These are phyloP conservation scores for Hypoxylon sp. DNA, from an alignment of 2,329 filamentous ascomycete genomes.

Conservation along the genomic window DNA sequence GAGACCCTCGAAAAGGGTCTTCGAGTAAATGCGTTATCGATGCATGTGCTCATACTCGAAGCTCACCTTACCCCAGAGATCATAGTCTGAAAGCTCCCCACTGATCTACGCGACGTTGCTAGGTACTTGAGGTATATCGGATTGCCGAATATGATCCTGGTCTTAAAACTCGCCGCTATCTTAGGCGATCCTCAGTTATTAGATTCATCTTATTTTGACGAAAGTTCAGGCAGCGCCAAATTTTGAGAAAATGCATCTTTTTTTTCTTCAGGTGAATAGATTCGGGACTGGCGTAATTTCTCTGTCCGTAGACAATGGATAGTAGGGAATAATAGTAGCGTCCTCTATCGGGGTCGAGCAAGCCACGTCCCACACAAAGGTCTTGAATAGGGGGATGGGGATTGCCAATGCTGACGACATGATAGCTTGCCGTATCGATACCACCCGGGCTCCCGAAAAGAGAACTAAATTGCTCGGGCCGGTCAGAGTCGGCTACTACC, in stretches of 20 bases:
- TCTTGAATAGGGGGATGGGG: constrained; percentile 9
- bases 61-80: constrained; percentile 25
- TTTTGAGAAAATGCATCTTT: too few relatives aligned
- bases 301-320: too few relatives aligned
- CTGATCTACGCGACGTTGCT: constrained; percentile 30
- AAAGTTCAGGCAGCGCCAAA: constrained; percentile 6
- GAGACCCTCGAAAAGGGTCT: too few relatives aligned
- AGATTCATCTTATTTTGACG: constrained; percentile 8
- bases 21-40: too few relatives aligned
- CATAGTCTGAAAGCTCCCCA: constrained; percentile 15
- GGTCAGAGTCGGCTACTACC: constrained; percentile 15
- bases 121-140: constrained; percentile 19
- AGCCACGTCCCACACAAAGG: constrained; percentile 19
- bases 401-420: constrained; percentile 14
- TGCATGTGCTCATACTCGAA: constrained; percentile 3
- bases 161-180: constrained; percentile 7
- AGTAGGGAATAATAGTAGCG: background rate
- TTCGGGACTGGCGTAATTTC: too few relatives aligned
- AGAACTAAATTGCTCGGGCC: constrained; percentile 7
- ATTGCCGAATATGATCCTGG: constrained; percentile 21
- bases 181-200: constrained; percentile 1
- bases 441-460: constrained; percentile 3
- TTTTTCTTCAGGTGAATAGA: too few relatives aligned
- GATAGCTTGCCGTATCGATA: constrained; percentile 9
- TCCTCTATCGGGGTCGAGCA: constrained; percentile 7